A percentile compares a stretch with the other conserved stretches of the same genome.
These are phyloP conservation scores for Termitomyces sp. DNA, from an alignment of 768 basidiomycete species.

Conservation along the genomic window DNA sequence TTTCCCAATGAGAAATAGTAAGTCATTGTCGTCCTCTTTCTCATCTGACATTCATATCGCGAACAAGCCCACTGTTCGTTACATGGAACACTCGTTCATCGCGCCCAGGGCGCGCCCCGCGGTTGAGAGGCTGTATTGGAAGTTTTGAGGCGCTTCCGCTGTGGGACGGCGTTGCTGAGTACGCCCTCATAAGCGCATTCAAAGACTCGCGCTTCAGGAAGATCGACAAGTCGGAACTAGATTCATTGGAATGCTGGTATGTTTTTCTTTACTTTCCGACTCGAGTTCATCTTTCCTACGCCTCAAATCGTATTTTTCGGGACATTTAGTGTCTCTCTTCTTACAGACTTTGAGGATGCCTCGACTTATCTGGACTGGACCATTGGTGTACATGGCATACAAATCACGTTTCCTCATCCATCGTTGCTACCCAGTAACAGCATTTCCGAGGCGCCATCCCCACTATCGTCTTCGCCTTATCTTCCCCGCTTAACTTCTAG, in stretches of 20 bases:
- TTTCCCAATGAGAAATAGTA: constrained; percentile 80
- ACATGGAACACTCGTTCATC: constrained; percentile 84
- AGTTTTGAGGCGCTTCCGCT: constrained; percentile 78
- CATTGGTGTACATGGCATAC: constrained; percentile 87
- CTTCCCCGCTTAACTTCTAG: constrained; percentile 49
- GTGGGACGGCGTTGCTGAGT: constrained; percentile 75
- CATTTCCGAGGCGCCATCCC: constrained; percentile 64
- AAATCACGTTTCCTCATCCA: constrained; percentile 83
- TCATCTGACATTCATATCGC: not conserved
- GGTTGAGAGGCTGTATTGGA: constrained; percentile 91
- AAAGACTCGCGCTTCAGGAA: constrained; percentile 80
- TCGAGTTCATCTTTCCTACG: not conserved
- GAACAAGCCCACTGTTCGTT: constrained; percentile 82
- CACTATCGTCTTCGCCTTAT: constrained; percentile 58
- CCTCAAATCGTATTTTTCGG: not conserved
- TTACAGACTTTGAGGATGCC: constrained; percentile 90
- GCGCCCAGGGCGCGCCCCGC: constrained; percentile 51
- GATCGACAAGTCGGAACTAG: constrained; percentile 73
- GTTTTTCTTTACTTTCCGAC: constrained; percentile 22
- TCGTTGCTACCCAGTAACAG: constrained; percentile 39
- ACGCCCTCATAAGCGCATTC: constrained; percentile 89
- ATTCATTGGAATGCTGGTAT: constrained; percentile 82
- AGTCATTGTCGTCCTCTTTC: constrained; percentile 20
- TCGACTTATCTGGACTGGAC: constrained; percentile 89
- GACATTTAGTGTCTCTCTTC: constrained; percentile 72